A percentile compares a stretch with the other conserved stretches of the same genome.
Evolutionary conservation across 495 filamentous ascomycete genomes (phyloP).

Genomic region (Penicillium bovifimosum): DNA sequence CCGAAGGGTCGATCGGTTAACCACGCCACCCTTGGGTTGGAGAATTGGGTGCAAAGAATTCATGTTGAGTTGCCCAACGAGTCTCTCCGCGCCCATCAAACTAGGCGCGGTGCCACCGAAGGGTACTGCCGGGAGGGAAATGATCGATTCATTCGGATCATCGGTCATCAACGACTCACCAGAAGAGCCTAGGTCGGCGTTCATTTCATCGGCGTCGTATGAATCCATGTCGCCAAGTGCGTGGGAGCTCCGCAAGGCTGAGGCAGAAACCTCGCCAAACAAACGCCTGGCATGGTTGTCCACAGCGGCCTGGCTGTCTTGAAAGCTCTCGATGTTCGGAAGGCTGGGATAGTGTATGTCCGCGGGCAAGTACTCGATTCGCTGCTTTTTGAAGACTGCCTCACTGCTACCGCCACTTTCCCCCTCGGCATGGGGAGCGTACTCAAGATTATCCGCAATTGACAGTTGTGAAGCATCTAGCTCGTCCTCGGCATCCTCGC

Average conservation of each 20-base stretch:
- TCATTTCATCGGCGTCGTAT: constrained; percentile 25
- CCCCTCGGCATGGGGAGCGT: constrained; percentile 19
- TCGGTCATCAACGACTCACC: constrained; percentile 45
- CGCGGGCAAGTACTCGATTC: constrained; percentile 26
- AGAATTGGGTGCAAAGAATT: constrained; percentile 44
- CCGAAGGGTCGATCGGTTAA: constrained; percentile 31
- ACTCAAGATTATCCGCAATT: constrained; percentile 34
- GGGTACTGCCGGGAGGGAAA: constrained; percentile 38
- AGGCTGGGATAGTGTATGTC: constrained; percentile 41
- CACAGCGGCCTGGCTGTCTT: constrained; percentile 25
- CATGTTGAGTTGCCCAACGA: constrained; percentile 65
- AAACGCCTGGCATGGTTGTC: constrained; percentile 46
- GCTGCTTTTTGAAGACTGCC: constrained; percentile 37
- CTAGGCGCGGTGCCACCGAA: constrained; percentile 48
- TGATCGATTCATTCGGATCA: constrained; percentile 34
- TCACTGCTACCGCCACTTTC: constrained; percentile 31
- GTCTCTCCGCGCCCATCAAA: constrained; percentile 60
- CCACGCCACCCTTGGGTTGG: constrained; percentile 25
- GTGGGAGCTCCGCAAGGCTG: constrained; percentile 61
- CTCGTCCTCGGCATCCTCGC: constrained; percentile 44
- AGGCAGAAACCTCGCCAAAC: constrained; percentile 75
- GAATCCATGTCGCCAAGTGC: constrained; percentile 35
- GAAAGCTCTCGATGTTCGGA: constrained; percentile 39
- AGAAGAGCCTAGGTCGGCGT: constrained; percentile 35
- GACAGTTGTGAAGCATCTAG: constrained; percentile 65